Percentiles rank a stretch among this genome's conserved stretches.
phyloP scores from a whole-genome alignment of 2,329 filamentous ascomycete species.

The Aspergillus sp. region DNA sequence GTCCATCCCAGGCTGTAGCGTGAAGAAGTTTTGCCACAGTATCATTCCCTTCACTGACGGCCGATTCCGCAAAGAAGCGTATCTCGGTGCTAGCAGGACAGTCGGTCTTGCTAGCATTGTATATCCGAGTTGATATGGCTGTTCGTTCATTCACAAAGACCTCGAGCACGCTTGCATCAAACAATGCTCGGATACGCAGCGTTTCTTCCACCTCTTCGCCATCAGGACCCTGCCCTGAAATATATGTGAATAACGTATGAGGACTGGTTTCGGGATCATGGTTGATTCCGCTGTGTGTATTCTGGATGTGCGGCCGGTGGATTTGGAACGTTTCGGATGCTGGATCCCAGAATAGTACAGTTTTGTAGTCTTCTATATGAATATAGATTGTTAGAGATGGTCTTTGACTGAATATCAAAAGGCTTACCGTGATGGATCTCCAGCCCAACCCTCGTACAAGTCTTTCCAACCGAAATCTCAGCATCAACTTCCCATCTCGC shows the following conservation, averaged over 20 bases:
- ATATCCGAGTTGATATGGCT: constrained; percentile 43
- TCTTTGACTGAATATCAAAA: too few relatives aligned
- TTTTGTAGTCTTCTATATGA: constrained; percentile 20
- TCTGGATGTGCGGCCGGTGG: constrained; percentile 27
- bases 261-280: constrained; percentile 40
- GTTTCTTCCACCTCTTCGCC: constrained; percentile 29
- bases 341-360: constrained; percentile 42
- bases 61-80: constrained; percentile 24
- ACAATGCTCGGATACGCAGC: constrained; percentile 44
- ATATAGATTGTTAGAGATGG: not conserved
- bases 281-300: constrained; percentile 32
- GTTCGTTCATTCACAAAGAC: constrained; percentile 48
- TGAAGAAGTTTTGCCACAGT: constrained; percentile 14
- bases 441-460: constrained; percentile 30
- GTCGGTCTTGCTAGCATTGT: constrained; percentile 18
- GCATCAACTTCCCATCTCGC: constrained; percentile 27
- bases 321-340: constrained; percentile 43
- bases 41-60: not conserved
- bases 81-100: constrained; percentile 8
- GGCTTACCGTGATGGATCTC: constrained; percentile 28
- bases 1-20: constrained; percentile 27
- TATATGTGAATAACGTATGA: constrained; percentile 49
- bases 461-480: constrained; percentile 26
- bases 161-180: constrained; percentile 46
- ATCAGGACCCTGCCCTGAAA: constrained; percentile 2